Evolutionary conservation across 495 filamentous ascomycete genomes (phyloP), one percentile per base, ranked within the genome.

Genomic region (Xylaria curta): DNA sequence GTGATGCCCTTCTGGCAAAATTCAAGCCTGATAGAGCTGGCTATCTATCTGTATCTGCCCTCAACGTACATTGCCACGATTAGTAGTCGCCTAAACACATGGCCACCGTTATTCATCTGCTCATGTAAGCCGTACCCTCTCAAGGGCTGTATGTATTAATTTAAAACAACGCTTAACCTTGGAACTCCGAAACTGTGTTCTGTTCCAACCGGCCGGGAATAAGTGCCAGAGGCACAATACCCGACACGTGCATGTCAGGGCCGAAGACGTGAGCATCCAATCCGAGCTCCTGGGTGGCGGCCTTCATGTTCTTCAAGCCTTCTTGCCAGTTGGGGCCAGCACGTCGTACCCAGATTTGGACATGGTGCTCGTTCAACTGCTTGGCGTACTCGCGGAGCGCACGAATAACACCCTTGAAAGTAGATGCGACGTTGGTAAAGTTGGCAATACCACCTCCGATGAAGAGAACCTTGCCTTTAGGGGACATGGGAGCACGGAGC

Each of bases 381-480:
- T 91, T 90, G 66, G 94, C 89, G 71, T 96, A 94, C 84, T 98
- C 96, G 68, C 97, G 92, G 69, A 99, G 91, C 47, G 96, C 96
- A 70, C 94, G 92, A 84, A 99, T 99, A 81, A 99, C 95, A 86
- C 96, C 96, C 88, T 99, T 99, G 92, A 99, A 99, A 62, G 96
- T 99, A 74, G 91, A 94, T 63, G 97, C 96, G 59, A 99, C 92
- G 83, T 94, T 87, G 84, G 96, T 99, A 88, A 99, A 99, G 91
- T 99, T 99, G 87, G 96, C 96, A 90, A 99, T 99, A 89, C 96
- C 96, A 86, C 96, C 96, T 82, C 96, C 96, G 76, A 99, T 98
- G 88, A 99, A 98, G 74, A 99, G 90, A 69, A 98, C 92, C 90
- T 98, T 98, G 86, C 97, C 96, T 76, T 98, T 91, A 63, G 92